Evolutionary conservation across 177 flowering plant species (phyloP), one percentile per base, ranked within the genome.

Genomic region (Vitis hybrid): DNA sequence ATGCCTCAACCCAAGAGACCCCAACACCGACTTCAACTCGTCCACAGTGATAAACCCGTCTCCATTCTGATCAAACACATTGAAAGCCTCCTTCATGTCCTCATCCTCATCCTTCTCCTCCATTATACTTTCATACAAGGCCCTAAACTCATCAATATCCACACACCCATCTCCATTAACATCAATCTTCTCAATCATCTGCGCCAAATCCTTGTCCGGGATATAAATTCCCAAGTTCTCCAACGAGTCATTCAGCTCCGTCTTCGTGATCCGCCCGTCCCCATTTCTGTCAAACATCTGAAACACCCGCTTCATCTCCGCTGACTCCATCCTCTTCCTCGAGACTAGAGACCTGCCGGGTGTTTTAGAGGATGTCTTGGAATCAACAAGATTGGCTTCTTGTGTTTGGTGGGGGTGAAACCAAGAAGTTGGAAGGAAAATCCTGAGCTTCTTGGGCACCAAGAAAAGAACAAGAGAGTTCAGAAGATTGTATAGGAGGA

Each of bases 271-370:
- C 24, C 85, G 63, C 0, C 94, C 94, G 50, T 90, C 97, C 0
- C 92, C 92, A 61, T 91, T 87, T 2, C 78, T 74, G 65, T 91
- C 97, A 68, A 91, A 91, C 92, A 88, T 86, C 57, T 86, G 84
- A 70, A 91, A 91, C 1, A 91, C 90, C 11, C 92, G 82, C 21
- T 74, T 75, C 7, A 91, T 79, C 80, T 91, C 96, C 1, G 68
- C 52, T 4, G 77, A 71, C 52, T 87, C 90, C 92, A 86, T 84
- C 40, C n/a, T 69, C 10, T 9, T 24, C 30, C 18, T 46, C 65
- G 30, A 15, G 32, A 13, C 13, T 21, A 56, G 56, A 63, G 30
- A 24, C 50, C 54, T 18, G 50, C 9, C 40, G 72, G 6, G 19
- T 11, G 21, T 19, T 17, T 5, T 14, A 40, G 56, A 15, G 58